phyloP scores from a whole-genome alignment of 2,329 filamentous ascomycete genomes.

The Endoconidiophora laricicola region DNA sequence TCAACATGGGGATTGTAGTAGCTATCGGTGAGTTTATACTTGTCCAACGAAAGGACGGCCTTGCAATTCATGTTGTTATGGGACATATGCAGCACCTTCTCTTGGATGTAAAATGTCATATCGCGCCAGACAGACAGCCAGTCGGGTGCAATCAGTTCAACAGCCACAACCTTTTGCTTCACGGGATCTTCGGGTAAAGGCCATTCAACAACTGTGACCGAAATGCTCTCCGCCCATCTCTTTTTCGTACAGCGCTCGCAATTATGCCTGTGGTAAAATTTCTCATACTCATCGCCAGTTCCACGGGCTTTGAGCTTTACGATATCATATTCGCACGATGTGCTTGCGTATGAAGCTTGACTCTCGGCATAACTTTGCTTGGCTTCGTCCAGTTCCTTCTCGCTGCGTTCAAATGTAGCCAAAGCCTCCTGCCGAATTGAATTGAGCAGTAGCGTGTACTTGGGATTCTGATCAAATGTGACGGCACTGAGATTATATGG shows the following conservation, averaged over 20 bases:
- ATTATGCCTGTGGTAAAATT: too few species aligned
- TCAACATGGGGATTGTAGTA: constrained; percentile 8
- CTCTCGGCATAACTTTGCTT: too few species aligned
- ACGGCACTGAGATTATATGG: not conserved
- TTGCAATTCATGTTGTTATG: not conserved
- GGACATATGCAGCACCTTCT: too few species aligned
- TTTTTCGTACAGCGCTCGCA: too few species aligned
- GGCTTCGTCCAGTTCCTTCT: too few species aligned
- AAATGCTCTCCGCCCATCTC: too few species aligned
- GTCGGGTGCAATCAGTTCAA: constrained; percentile 31
- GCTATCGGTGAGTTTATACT: not conserved
- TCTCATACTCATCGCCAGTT: too few species aligned
- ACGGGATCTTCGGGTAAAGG: not conserved
- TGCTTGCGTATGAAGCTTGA: too few species aligned
- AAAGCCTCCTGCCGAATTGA: not conserved
- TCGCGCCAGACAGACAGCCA: constrained; percentile 2
- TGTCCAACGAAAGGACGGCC: not conserved
- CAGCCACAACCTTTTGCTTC: constrained; percentile 29
- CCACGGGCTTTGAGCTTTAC: too few species aligned
- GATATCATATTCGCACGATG: too few species aligned
- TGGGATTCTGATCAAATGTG: not conserved
- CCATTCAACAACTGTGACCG: not conserved
- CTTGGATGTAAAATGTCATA: not conserved
- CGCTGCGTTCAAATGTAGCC: too few species aligned
- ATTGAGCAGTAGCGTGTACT: not conserved